Conservation (phyloP, 2,329 filamentous ascomycete species). For the Tolypocladium sp. region DNA sequence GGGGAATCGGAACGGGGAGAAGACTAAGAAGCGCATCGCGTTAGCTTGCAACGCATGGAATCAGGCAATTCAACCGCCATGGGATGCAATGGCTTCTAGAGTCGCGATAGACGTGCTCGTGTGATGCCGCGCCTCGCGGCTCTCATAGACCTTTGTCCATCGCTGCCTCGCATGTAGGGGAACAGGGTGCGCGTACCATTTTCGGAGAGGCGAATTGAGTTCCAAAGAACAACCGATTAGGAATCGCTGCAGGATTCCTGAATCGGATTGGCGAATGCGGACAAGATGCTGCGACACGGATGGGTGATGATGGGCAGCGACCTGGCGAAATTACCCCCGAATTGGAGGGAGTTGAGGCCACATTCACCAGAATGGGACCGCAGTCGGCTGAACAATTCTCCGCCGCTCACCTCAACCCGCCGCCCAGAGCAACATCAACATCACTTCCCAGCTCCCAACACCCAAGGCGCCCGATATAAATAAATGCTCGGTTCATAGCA, state of each 20-base stretch:
- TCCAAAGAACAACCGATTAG: conserved; percentile 11
- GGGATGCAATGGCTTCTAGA: not conserved
- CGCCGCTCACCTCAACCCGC: conserved; percentile 6
- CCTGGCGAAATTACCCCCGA: conserved; percentile 17
- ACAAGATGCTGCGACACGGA: conserved; percentile 9
- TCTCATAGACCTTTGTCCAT: not conserved
- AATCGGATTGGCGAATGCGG: conserved; percentile 13
- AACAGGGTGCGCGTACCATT: conserved; percentile 19
- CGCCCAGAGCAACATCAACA: not conserved
- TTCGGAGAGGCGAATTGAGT: conserved; percentile 9
- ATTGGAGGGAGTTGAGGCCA: conserved; percentile 30
- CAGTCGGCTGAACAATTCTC: conserved; percentile 23
- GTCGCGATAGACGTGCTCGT: not conserved
- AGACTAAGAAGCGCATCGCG: conserved; percentile 29
- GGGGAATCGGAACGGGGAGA: conserved; percentile 54
- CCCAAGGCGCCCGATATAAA: no score
- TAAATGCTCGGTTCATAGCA: not conserved
- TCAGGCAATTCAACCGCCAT: no score
- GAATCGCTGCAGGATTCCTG: conserved; percentile 26
- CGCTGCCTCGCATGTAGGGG: not conserved
- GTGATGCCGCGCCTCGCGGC: not conserved
- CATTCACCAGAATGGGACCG: conserved; percentile 27
- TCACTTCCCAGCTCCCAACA: not conserved
- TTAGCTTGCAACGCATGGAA: not conserved
- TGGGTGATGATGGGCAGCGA: conserved; percentile 9